Base-by-base conservation (phyloP, 2,329 filamentous ascomycete genomes). In the Epichloe festucae region DNA sequence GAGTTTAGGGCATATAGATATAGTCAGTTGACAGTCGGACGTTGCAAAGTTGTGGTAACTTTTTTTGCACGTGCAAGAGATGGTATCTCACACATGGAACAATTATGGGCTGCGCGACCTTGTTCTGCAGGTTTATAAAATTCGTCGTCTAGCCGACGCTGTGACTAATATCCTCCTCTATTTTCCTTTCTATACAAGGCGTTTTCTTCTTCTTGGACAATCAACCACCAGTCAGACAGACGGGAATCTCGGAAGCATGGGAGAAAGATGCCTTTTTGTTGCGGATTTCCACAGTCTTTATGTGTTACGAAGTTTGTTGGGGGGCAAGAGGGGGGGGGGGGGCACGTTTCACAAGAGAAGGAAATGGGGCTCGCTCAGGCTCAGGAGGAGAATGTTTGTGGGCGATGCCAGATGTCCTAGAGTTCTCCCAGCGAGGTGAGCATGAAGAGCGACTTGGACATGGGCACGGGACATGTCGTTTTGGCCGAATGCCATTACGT, bases 1-100 rank as follows among this genome's bases (percentile, higher is more conserved):
- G 56, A 55, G 56, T 58, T 58, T 36, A 15, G 55, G 55, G 31
- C 38, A 31, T 31, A 4, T 31, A 3, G 4, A 31, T 31, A 39
- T 31, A 11, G 34, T 51, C 36, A 40, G 8, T 6, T 14, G 15
- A 21, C n/a, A 17, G 36, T 45, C 21, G 4, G 23, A 50, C 31
- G 11, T 21, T 23, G 27, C 14, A 21, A 4, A 46, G 15, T 43
- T 21, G 31, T n/a, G 14, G 43, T 14, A 19, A 35, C 23, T 10
- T 31, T 31, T 31, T 3, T 31, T 31, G 31, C 31, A 23, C 41
- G 41, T 19, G 31, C 38, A 49, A 49, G 23, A 43, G 15, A 49
- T 10, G 47, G 38, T 0, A 12, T 23, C 41, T n/a, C 1, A 43
- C 17, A 23, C n/a, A n/a, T 14, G 14, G 8, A 3, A n/a, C n/a